Evolutionary conservation across 768 basidiomycete species (phyloP).

Genomic region (Rhodocollybia butyracea): DNA sequence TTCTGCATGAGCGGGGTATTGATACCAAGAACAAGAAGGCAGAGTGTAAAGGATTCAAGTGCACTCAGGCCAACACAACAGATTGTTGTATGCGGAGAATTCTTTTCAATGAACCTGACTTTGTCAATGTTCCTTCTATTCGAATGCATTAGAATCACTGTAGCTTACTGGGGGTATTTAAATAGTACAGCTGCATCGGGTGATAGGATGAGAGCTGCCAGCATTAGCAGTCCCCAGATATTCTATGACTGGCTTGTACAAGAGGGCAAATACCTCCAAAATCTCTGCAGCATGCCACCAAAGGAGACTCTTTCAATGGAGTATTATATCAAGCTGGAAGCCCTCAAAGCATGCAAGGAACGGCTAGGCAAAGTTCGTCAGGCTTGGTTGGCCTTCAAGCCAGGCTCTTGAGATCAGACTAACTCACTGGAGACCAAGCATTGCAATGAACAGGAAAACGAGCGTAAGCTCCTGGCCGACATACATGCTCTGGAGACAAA

Average conservation of each 20-base stretch:
- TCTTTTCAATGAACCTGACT: too few species aligned
- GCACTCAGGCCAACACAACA: too few species aligned
- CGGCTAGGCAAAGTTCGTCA: not conserved
- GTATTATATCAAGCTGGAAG: not conserved
- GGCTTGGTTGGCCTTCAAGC: not conserved
- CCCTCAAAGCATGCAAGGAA: not conserved
- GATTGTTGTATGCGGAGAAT: too few species aligned
- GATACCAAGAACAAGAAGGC: too few species aligned
- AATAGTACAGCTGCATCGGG: too few species aligned
- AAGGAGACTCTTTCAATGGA: not conserved
- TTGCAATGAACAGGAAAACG: not conserved
- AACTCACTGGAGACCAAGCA: not conserved
- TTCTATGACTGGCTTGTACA: not conserved
- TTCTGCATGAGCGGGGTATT: conserved; percentile 22
- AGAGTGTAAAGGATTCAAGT: too few species aligned
- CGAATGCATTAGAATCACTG: too few species aligned
- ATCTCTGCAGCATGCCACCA: not conserved
- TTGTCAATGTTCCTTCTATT: too few species aligned
- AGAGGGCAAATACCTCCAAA: not conserved
- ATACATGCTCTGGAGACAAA: not conserved
- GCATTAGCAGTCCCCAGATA: not conserved
- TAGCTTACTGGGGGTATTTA: too few species aligned
- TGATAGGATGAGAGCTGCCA: not conserved
- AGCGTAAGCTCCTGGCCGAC: not conserved
- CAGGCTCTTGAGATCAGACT: not conserved